Evolutionary conservation across 1,284 basidiomycete species (phyloP).

Genomic region (Taiwanofungus camphoratus): DNA sequence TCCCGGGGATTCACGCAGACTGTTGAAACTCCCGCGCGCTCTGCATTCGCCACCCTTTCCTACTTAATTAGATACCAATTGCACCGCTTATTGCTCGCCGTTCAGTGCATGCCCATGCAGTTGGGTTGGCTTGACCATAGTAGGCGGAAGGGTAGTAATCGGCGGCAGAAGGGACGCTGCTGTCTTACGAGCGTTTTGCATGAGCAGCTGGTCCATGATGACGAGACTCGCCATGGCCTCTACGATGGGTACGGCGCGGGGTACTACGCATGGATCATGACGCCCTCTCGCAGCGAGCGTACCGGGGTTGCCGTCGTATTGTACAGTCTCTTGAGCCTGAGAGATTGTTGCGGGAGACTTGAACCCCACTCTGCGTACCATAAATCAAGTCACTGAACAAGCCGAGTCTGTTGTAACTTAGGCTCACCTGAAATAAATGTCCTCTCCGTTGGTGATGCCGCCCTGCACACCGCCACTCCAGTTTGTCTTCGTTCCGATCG

Average conservation of each 20-base stretch:
- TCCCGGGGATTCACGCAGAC: neutral
- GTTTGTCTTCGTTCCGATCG: constrained; percentile 85
- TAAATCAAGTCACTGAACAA: neutral
- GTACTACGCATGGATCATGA: constrained; percentile 98
- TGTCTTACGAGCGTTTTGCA: constrained; percentile 77
- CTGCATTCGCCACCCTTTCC: too few relatives aligned
- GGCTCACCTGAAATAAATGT: constrained; percentile 93
- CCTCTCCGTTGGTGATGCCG: constrained; percentile 96
- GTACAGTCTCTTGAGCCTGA: constrained; percentile 85
- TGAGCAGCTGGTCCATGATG: constrained; percentile 87
- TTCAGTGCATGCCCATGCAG: neutral
- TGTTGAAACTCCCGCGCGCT: constrained; percentile 8
- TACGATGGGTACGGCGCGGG: constrained; percentile 96
- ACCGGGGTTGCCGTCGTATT: constrained; percentile 89
- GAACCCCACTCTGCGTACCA: constrained; percentile 75
- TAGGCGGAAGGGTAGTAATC: constrained; percentile 80
- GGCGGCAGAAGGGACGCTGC: constrained; percentile 66
- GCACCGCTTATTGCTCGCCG: neutral
- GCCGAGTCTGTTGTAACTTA: too few relatives aligned
- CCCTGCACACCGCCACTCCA: constrained; percentile 98
- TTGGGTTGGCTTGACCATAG: constrained; percentile 62
- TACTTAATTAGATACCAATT: too few relatives aligned
- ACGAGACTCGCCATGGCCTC: constrained; percentile 97
- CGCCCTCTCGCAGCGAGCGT: constrained; percentile 87
- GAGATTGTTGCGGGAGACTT: constrained; percentile 99